Conservation (phyloP, 2,329 filamentous ascomycete species). For the Cryoendolithus antarcticus region DNA sequence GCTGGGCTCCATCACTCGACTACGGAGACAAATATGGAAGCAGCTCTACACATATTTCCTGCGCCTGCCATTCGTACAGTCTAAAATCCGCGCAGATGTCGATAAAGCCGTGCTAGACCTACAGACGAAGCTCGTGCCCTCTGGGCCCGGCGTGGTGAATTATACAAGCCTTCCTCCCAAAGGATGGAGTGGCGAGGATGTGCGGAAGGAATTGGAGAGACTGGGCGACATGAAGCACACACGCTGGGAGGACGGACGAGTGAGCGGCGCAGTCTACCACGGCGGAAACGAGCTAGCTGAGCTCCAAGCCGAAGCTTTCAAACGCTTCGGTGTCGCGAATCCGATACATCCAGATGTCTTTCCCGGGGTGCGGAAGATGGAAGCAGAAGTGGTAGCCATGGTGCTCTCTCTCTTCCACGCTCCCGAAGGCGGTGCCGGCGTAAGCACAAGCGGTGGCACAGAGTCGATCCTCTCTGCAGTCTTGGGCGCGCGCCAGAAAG, state of each 20-base stretch:
- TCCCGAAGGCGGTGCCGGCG: conserved; percentile 71
- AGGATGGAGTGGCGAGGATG: conserved; percentile 67
- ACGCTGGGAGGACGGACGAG: conserved; percentile 88
- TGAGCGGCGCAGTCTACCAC: conserved; percentile 93
- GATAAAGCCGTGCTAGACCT: conserved; percentile 67
- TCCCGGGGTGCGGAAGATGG: conserved; percentile 96
- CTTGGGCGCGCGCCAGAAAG: conserved; percentile 80
- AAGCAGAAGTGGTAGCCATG: conserved; percentile 96
- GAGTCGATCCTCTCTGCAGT: conserved; percentile 97
- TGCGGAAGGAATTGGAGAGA: conserved; percentile 66
- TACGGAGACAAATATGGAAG: conserved; percentile 60
- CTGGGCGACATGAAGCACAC: conserved; percentile 84
- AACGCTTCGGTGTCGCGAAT: conserved; percentile 87
- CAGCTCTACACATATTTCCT: conserved; percentile 77
- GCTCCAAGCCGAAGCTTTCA: conserved; percentile 85
- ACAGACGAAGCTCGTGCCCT: conserved; percentile 69
- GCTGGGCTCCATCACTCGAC: conserved; percentile 62
- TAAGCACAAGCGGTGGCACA: conserved; percentile 83
- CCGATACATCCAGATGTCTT: conserved; percentile 98
- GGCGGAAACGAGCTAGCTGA: conserved; percentile 71
- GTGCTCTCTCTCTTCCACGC: conserved; percentile 69
- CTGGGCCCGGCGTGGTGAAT: conserved; percentile 56
- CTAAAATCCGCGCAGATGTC: conserved; percentile 74
- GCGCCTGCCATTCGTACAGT: conserved; percentile 71
- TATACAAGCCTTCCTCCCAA: conserved; percentile 69